These are phyloP conservation scores for Ophiostoma quercus DNA, from an alignment of 2,329 filamentous ascomycete genomes.

Conservation along the genomic window DNA sequence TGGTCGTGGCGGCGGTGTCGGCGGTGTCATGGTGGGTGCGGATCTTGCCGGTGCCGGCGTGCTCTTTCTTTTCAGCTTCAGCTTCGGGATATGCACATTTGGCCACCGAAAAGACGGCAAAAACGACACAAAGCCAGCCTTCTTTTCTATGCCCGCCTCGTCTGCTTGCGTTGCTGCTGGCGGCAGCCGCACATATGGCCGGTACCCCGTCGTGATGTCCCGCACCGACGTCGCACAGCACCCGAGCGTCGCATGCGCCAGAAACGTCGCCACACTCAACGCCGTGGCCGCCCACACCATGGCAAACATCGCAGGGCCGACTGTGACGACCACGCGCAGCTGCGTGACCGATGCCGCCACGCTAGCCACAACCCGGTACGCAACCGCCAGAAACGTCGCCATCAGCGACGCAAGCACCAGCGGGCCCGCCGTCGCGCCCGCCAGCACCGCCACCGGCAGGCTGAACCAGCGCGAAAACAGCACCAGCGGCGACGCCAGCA, in stretches of 20 bases:
- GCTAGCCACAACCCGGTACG: constrained; percentile 73
- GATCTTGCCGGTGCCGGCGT: not conserved
- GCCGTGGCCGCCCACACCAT: constrained; percentile 84
- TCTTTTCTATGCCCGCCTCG: not conserved
- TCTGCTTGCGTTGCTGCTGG: not conserved
- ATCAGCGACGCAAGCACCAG: constrained; percentile 64
- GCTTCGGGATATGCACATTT: not conserved
- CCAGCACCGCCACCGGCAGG: constrained; percentile 62
- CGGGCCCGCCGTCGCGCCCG: constrained; percentile 61
- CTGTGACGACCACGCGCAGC: constrained; percentile 66
- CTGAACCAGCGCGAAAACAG: constrained; percentile 54
- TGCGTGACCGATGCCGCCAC: constrained; percentile 66
- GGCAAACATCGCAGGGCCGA: constrained; percentile 70
- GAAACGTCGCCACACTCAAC: constrained; percentile 62
- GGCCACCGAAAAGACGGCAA: not conserved
- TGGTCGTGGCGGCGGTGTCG: not conserved
- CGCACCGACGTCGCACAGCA: constrained; percentile 62
- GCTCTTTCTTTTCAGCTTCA: not conserved
- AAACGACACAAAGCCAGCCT: not conserved
- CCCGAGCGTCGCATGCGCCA: constrained; percentile 68
- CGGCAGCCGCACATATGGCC: constrained; percentile 27
- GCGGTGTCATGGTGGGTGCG: not conserved
- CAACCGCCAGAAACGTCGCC: constrained; percentile 76
- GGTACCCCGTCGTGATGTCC: constrained; percentile 44
- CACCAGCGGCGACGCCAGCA: constrained; percentile 59